Percentiles rank a stretch among this genome's conserved stretches.
Evolutionary conservation across 805 yeast species (phyloP).

Genomic region (Cyberlindnera xishuangbannaensis): DNA sequence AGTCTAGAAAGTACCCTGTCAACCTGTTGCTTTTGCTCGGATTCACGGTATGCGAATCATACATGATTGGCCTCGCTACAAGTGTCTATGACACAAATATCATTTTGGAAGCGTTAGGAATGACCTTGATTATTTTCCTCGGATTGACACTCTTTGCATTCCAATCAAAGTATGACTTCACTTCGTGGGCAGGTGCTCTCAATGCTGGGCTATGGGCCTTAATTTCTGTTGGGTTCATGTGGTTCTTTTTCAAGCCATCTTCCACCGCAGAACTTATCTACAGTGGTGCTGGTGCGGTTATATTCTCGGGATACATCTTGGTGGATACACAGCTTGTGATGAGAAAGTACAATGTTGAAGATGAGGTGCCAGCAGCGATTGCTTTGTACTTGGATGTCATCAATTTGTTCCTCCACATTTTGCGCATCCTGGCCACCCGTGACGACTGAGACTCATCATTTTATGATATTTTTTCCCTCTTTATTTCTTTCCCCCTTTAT

Average conservation of each 20-base stretch:
- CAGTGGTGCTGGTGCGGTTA: conserved; percentile 66
- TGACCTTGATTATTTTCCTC: conserved; percentile 65
- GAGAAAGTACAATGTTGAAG: conserved; percentile 73
- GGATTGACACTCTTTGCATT: conserved; percentile 74
- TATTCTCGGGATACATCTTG: conserved; percentile 66
- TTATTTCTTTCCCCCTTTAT: neutral
- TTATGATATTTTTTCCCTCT: neutral
- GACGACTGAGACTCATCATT: too few relatives aligned
- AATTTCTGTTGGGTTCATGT: conserved; percentile 27
- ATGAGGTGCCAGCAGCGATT: conserved; percentile 78
- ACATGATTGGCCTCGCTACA: conserved; percentile 62
- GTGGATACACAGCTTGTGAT: conserved; percentile 79
- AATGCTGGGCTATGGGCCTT: conserved; percentile 57
- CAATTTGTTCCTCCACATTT: conserved; percentile 71
- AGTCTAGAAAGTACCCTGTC: conserved; percentile 63
- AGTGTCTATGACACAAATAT: conserved; percentile 55
- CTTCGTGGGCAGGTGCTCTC: conserved; percentile 57
- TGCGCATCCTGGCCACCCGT: conserved; percentile 49
- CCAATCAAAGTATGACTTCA: conserved; percentile 72
- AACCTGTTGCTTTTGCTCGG: conserved; percentile 54
- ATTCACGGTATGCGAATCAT: conserved; percentile 73
- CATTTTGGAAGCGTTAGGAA: conserved; percentile 62
- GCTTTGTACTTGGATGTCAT: conserved; percentile 74
- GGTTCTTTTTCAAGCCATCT: conserved; percentile 55
- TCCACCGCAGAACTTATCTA: conserved; percentile 56